Base-by-base conservation (phyloP, 2,329 filamentous ascomycete genomes). In the Dactylella cylindrospora region DNA sequence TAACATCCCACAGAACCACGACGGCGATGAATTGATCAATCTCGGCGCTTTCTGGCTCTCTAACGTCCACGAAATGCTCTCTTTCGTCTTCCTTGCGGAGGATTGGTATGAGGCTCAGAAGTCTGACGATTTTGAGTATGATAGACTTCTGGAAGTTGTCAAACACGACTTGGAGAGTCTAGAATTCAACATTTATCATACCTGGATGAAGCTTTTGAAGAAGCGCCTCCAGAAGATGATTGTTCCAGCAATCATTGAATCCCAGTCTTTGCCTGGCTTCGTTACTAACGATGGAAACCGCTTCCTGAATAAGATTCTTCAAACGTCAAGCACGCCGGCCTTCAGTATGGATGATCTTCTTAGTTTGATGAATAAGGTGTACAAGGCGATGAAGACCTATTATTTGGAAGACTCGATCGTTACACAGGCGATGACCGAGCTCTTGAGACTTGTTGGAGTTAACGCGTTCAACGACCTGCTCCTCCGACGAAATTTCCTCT, bases 201-300 rank as follows among this genome's bases (percentile, higher is more conserved):
- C 93, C 20, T 98, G 93, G 93, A 98, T 98, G 93, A 98, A 98
- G 80, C 88, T 96, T 54, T 78, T 98, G 71, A 98, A 98, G 82
- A 96, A 96, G 83, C 95, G 95, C 77, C 80, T 98, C 66, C 89
- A 94, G 70, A 97, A 97, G 81, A 98, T 98, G 93, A 94, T 98
- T 71, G 95, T 98, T 47, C 93, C 93, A 1, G 93, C 93, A 52
- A 98, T 98, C 73, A 98, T 98, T 71, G 93, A 98, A 74, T 97
- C 91, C 40, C 93, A 98, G 74, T 97, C 93, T 19, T 83, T 98
- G 65, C 93, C 93, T 45, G 93, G 93, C 68, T 98, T 98, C 74
- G 93, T 98, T 68, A 98, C 93, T 60, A 98, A 94, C 74, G 93
- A 98, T 78, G 95, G 87, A 77, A 97, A 93, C 76, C 85, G 93